Evolutionary conservation across 179 eudicot species (phyloP), one percentile per base, ranked within the genome.

Genomic region (Patellifolia procumbens): DNA sequence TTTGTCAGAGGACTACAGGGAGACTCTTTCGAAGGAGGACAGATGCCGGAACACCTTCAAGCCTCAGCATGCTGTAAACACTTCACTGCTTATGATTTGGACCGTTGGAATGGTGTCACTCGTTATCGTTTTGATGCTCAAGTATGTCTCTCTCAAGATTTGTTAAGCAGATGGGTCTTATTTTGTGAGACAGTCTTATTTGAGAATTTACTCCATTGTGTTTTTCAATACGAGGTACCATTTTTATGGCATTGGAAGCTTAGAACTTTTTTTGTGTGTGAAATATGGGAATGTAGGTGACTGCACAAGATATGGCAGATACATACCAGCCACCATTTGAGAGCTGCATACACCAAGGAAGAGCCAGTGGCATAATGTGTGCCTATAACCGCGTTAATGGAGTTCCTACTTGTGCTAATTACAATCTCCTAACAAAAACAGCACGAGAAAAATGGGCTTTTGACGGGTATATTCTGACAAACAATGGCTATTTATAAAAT

Each of bases 31-130:
- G 62, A 76, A 58, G 98, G 98, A 22, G 87, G 73, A 19, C 85
- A 76, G 16, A 62, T 64, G 4, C 76, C 80, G 1, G 85, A 85
- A 0, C 87, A 83, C 49, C 92, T 94, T 74, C 88, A 84, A 62
- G 92, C 94, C 2, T 94, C 98, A 0, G 97, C 98, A 46, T 94
- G 98, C 75, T 94, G 97, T 78, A 95, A 95, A 84, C 97, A 95
- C 67, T 91, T 91, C 83, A 91, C 97, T 67, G 97, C 99, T 16
- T 88, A 94, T 66, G 98, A 94, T 78, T 74, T 94, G 87, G 98
- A 94, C 74, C 84, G 81, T 1, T 92, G 98, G 98, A 83, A 89
- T 20, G 83, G 83, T 15, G 42, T 83, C 61, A 81, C 85, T 75
- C 97, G 97, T 4, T 91, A 79, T 52, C 78, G 49, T 42, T 95